A percentile compares a stretch with the other conserved stretches of the same genome.
Evolutionary conservation across 2,329 filamentous ascomycete genomes (phyloP).

Genomic region (Emmonsia crescens): DNA sequence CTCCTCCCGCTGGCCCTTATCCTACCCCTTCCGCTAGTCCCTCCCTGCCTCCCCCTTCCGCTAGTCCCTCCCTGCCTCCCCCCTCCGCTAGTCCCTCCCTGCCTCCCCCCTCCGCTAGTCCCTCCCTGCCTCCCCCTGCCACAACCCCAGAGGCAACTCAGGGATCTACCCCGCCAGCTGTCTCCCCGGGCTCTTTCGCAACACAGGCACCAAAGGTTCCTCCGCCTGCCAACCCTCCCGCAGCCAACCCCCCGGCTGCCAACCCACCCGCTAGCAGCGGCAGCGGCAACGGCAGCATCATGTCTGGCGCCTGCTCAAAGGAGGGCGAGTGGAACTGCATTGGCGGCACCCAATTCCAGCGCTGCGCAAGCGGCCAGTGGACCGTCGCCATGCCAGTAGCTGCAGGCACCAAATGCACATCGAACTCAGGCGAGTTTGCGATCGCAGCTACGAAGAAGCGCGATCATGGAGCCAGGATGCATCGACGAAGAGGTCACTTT

Average conservation of each 20-base stretch:
- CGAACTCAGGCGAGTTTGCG: constrained; percentile 26
- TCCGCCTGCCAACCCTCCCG: constrained; percentile 5
- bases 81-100: not conserved
- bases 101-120: not conserved
- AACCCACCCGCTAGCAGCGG: not conserved
- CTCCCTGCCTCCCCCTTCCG: not conserved
- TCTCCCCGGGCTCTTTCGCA: not conserved
- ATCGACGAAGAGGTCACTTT: constrained; percentile 19
- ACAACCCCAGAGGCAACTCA: not conserved
- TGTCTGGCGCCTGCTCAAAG: constrained; percentile 30
- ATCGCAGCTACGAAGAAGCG: constrained; percentile 18
- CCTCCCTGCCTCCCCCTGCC: not conserved
- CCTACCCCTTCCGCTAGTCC: not conserved
- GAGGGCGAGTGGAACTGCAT: constrained; percentile 53
- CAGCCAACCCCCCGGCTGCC: constrained; percentile 5
- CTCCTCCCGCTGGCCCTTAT: constrained; percentile 7
- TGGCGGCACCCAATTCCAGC: constrained; percentile 47
- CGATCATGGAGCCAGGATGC: constrained; percentile 18
- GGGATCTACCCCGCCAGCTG: not conserved
- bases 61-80: not conserved
- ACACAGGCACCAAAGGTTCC: constrained; percentile 13
- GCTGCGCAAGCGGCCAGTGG: constrained; percentile 52
- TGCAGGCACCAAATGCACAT: constrained; percentile 42
- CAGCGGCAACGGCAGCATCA: constrained; percentile 6
- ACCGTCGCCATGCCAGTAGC: constrained; percentile 41